Base-by-base conservation (phyloP, 2,329 filamentous ascomycete genomes). In the Pyrenochaeta sp. region DNA sequence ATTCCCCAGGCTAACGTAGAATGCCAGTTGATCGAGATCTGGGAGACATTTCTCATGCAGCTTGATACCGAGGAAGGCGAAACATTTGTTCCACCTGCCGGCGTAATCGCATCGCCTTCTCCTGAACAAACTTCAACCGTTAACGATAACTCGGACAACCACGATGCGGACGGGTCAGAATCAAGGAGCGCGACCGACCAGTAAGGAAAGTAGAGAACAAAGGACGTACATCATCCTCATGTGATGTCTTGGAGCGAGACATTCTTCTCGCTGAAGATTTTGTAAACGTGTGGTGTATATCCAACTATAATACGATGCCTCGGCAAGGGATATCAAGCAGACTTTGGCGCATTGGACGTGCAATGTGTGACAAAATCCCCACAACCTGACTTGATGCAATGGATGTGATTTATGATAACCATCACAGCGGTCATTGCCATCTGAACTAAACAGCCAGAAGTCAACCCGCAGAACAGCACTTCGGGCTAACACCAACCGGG, bases 41-140 rank as follows among this genome's bases (percentile, higher is more conserved):
- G 94, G 94, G 94, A 99, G 75, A 97, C 94, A 0, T 99, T 96
- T 77, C 80, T 99, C 38, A 87, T 97, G 81, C 94, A 96, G 70
- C 79, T 99, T 29, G 94, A 99, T 68, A 89, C 90, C 7, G 93
- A 96, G 61, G 93, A 97, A 47, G 90, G 77, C 5, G 73, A 77
- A 40, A 73, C 74, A 3, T 80, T 72, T 40, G 55, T 69, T 7
- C 67, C 68, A 6, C 71, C 70, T 6, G 70, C 69, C 6, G 71
- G 71, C 30, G 52, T 73, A 35, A 58, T 70, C 11, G 71, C 68
- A 20, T 58, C 68, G 6, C 58, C 66, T n/a, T 45, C 41, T 6
- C 17, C 41, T 9, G 51, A 56, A 10, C 44, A 51, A 31, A 18
- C 37, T 21, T 31, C 50, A 20, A 39, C 49, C 17, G 35, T 39